Evolutionary conservation across 495 filamentous ascomycete genomes (phyloP).

Genomic region (Durotheca rogersii): DNA sequence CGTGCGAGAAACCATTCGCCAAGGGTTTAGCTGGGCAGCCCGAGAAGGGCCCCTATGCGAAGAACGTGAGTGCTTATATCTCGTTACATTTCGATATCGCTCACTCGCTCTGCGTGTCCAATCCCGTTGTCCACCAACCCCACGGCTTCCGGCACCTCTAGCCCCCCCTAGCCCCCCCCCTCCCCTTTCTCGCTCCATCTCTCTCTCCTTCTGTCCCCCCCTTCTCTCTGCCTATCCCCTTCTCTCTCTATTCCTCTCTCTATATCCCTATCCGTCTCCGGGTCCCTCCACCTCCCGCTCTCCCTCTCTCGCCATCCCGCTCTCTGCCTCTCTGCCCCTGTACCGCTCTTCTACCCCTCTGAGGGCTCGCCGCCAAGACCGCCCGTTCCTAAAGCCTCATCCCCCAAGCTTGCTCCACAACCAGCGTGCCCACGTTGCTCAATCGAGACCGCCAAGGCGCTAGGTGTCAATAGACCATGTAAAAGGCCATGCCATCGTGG

Average conservation of each 20-base stretch:
- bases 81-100: conserved; percentile 20
- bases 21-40: conserved; percentile 95
- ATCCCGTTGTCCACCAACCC: too few species aligned
- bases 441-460: conserved; percentile 4
- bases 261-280: conserved; percentile 12
- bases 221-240: too few species aligned
- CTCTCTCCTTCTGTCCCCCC: too few species aligned
- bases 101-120: too few species aligned
- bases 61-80: conserved; percentile 72
- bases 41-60: conserved; percentile 96
- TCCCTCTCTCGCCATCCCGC: neutral
- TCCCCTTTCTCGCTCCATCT: too few species aligned
- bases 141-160: conserved; percentile 21
- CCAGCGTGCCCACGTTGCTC: conserved; percentile 6
- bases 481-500: conserved; percentile 8
- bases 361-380: conserved; percentile 7
- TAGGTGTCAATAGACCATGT: conserved; percentile 10
- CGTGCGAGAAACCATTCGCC: conserved; percentile 85
- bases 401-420: conserved; percentile 4
- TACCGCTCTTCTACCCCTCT: too few species aligned
- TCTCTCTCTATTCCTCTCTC: conserved; percentile 12
- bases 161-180: too few species aligned
- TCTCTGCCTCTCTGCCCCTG: too few species aligned
- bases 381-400: conserved; percentile 2
- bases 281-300: neutral